phyloP scores from a whole-genome alignment of 176 grass and related monocot species.

The Aegilops tauschii region DNA sequence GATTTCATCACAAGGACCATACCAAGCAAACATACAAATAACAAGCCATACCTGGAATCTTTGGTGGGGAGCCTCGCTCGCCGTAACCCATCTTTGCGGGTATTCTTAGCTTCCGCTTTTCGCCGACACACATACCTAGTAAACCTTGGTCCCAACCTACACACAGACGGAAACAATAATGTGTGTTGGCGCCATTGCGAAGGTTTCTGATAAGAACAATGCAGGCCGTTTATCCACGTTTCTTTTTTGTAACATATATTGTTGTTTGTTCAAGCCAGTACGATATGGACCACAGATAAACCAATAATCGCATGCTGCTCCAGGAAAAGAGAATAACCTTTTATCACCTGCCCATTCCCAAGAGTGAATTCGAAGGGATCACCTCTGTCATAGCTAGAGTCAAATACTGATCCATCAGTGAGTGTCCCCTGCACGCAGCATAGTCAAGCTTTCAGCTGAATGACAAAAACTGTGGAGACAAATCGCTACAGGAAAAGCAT shows the following conservation, averaged over 20 bases:
- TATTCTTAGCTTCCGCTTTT: constrained; percentile 94
- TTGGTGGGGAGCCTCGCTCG: constrained; percentile 80
- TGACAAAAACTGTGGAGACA: neutral
- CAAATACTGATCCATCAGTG: constrained; percentile 87
- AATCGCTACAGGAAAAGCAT: neutral
- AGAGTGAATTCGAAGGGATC: constrained; percentile 93
- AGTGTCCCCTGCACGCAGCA: constrained; percentile 62
- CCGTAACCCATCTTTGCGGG: constrained; percentile 89
- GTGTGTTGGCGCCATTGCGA: constrained; percentile 7
- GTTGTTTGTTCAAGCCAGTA: neutral
- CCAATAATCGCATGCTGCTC: neutral
- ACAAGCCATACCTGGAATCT: constrained; percentile 70
- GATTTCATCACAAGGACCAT: constrained; percentile 16
- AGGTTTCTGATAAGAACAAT: constrained; percentile 15
- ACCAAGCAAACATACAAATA: constrained; percentile 39
- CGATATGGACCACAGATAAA: constrained; percentile 5
- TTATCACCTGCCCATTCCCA: constrained; percentile 89
- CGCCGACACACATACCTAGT: constrained; percentile 86
- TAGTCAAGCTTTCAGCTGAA: constrained; percentile 29
- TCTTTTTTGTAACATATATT: constrained; percentile 6
- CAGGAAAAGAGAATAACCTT: constrained; percentile 50
- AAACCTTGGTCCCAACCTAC: constrained; percentile 95
- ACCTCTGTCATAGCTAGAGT: constrained; percentile 92
- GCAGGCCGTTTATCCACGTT: neutral
- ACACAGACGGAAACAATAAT: constrained; percentile 22